Evolutionary conservation across 2,329 filamentous ascomycete species (phyloP).

Genomic region (Stemphylium beticola): DNA sequence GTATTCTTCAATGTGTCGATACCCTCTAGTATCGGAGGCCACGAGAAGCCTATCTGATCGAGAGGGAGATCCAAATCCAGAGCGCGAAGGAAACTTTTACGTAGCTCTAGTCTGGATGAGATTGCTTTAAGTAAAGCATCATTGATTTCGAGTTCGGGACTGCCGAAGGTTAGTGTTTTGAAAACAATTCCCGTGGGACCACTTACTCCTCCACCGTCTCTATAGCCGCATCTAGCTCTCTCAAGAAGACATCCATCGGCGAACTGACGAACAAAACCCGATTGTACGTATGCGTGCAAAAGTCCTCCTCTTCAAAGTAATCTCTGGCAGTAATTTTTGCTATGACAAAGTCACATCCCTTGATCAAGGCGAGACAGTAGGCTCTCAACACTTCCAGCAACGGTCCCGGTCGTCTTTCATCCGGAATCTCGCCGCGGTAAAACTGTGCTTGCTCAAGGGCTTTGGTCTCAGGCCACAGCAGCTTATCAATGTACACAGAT

Average conservation of each 20-base stretch:
- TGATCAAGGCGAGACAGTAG: slow-evolving; percentile 85
- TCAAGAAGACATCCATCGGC: slow-evolving; percentile 42
- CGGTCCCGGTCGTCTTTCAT: slow-evolving; percentile 31
- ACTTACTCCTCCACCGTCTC: slow-evolving; percentile 43
- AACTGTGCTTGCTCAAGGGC: slow-evolving; percentile 68
- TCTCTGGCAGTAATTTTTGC: slow-evolving; percentile 79
- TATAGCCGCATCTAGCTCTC: slow-evolving; percentile 41
- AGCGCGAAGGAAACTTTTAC: slow-evolving; percentile 67
- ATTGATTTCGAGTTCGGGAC: slow-evolving; percentile 39
- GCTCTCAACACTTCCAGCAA: slow-evolving; percentile 70
- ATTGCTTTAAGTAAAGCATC: slow-evolving; percentile 61
- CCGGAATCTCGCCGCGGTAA: slow-evolving; percentile 54
- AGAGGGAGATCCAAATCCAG: slow-evolving; percentile 49
- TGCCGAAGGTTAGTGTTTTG: slow-evolving; percentile 21
- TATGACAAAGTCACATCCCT: slow-evolving; percentile 81
- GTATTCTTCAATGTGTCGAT: slow-evolving; percentile 66
- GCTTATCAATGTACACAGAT: slow-evolving; percentile 84
- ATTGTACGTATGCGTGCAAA: slow-evolving; percentile 90
- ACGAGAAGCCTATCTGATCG: slow-evolving; percentile 40
- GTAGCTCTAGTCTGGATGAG: slow-evolving; percentile 68
- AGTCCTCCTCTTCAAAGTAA: slow-evolving; percentile 98
- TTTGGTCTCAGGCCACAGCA: slow-evolving; percentile 73
- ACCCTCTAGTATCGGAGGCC: slow-evolving; percentile 44
- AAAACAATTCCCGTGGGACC: not conserved
- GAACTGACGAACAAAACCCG: slow-evolving; percentile 70